Percentiles rank a stretch among this genome's conserved stretches.
These are phyloP conservation scores for Escovopsis weberi DNA, from an alignment of 2,329 filamentous ascomycete genomes.

Conservation along the genomic window DNA sequence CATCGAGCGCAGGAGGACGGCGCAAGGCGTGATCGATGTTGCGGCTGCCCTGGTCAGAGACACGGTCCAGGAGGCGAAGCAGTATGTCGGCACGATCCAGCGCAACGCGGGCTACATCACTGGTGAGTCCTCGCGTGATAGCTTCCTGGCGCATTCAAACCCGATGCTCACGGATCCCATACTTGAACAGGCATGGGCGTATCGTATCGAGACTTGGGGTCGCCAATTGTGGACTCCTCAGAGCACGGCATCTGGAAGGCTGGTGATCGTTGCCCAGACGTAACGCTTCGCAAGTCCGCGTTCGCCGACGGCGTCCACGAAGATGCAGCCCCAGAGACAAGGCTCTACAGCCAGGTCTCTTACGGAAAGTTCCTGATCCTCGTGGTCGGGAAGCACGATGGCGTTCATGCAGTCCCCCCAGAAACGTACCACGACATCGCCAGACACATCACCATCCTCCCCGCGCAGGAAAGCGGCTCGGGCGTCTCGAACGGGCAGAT, in stretches of 20 bases:
- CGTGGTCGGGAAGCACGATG: constrained; percentile 7
- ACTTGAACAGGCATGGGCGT: constrained; percentile 23
- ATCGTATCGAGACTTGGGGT: constrained; percentile 21
- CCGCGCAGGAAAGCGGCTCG: background rate
- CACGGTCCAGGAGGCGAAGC: constrained; percentile 26
- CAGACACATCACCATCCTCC: constrained; percentile 3
- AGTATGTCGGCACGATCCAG: constrained; percentile 32
- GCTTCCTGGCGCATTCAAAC: background rate
- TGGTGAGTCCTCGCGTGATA: constrained; percentile 14
- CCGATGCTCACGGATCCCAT: background rate
- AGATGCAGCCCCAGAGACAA: constrained; percentile 5
- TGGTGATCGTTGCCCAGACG: constrained; percentile 23
- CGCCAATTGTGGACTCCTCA: constrained; percentile 20
- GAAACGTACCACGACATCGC: background rate
- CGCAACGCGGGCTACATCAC: constrained; percentile 34
- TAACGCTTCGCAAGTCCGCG: constrained; percentile 12
- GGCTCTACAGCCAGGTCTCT: constrained; percentile 17
- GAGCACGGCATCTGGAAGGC: constrained; percentile 22
- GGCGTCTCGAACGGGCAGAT: background rate
- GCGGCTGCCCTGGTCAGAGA: constrained; percentile 31
- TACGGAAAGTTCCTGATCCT: constrained; percentile 20
- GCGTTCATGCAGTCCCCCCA: background rate
- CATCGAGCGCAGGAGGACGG: constrained; percentile 26
- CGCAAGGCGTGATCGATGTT: constrained; percentile 30
- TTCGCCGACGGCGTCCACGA: background rate